Conservation (phyloP, 2,329 filamentous ascomycete species). For the Aspergillus fumigatus region DNA sequence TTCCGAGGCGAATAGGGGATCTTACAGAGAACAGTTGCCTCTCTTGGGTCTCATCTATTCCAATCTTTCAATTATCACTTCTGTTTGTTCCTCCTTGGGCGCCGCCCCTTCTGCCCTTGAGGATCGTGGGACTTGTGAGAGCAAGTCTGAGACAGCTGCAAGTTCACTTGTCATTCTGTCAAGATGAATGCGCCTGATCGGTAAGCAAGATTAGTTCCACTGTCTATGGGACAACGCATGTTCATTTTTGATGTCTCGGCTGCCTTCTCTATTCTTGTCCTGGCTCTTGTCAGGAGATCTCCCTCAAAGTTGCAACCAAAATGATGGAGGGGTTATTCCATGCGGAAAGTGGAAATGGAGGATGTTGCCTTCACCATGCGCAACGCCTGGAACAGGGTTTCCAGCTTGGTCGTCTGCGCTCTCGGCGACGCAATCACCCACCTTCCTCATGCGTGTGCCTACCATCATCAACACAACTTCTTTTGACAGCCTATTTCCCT, state of each 20-base stretch:
- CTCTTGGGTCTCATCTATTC: not conserved
- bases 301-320: not conserved
- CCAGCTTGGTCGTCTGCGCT: not conserved
- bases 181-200: slow-evolving; percentile 1
- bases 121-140: not conserved
- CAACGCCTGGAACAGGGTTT: not conserved
- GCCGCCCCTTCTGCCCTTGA: not conserved
- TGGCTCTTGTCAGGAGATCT: not conserved
- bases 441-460: not conserved
- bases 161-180: not conserved
- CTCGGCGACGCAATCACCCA: not conserved
- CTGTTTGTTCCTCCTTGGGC: not conserved
- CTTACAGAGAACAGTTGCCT: not conserved
- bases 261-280: not conserved
- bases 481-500: not conserved
- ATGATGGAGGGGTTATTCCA: not conserved
- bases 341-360: not conserved
- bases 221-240: not conserved
- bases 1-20: not conserved
- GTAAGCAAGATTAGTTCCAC: not conserved
- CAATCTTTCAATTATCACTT: slow-evolving; percentile 1
- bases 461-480: not conserved
- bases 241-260: not conserved
- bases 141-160: not conserved
- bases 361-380: not conserved